Evolutionary conservation across 257 asterid species (phyloP), one percentile per base, ranked within the genome.

Genomic region (Gentiana straminea): DNA sequence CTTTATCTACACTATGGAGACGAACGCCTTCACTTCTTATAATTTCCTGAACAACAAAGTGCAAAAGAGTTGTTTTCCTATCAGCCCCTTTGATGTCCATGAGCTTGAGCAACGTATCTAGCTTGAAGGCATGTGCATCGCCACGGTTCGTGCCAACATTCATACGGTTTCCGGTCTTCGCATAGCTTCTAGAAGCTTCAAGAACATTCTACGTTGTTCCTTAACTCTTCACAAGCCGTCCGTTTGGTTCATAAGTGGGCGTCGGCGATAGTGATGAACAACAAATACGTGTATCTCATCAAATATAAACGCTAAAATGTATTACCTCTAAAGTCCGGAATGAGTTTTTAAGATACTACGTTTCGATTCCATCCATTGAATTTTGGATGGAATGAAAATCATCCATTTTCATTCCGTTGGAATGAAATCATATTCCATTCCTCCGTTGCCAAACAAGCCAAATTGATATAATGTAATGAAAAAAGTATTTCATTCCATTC

Each of bases 71-170:
- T 53, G 99, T 88, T 70, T 83, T 88, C 34, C 99, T 95, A 59
- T 92, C 99, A 3, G 99, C 83, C 3, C 94, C 99, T 70, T 92
- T 92, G 35, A 92, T 84, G 56, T 92, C 96, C 4, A 78, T 90
- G 4, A 91, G 94, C 74, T 91, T 91, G 68, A 87, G 92, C 63
- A 91, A 96, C 0, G 98, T 88, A 75, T 92, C 98, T 39, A 92
- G 95, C 72, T 92, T 92, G 81, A 88, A 92, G 0, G 97, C 99
- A 51, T 81, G 95, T 8, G 98, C 98, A 72, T 88, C 95, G 0
- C 98, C 98, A 0, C 97, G 83, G 45, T 91, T 83, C 12, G 98
- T 91, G 63, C 98, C 98, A 32, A 91, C 97, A 34, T 91, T 91
- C 98, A 91, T 91, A 49, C 98, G 86, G 61, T 92, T 92, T 39